Evolutionary conservation across 1,284 basidiomycete genomes (phyloP).

Genomic region (Fomes fomentarius): DNA sequence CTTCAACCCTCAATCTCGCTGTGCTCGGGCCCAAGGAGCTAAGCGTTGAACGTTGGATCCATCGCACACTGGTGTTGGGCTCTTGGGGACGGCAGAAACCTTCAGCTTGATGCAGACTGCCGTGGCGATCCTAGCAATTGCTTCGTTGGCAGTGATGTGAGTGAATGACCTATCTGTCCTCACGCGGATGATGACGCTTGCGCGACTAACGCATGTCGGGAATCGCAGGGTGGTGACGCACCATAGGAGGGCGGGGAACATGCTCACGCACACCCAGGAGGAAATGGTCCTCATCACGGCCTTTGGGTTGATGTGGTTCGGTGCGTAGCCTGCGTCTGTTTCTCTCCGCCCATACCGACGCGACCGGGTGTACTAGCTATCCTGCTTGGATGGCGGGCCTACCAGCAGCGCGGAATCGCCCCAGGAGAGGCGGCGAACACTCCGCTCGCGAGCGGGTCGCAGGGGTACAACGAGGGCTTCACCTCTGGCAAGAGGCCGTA

Average conservation of each 20-base stretch:
- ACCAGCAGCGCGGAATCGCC: constrained; percentile 20
- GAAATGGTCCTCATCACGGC: constrained; percentile 71
- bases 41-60: too few species aligned
- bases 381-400: constrained; percentile 36
- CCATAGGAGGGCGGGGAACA: constrained; percentile 54
- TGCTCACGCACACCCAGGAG: constrained; percentile 69
- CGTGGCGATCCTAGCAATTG: constrained; percentile 66
- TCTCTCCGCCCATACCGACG: too few species aligned
- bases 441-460: constrained; percentile 19
- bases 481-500: constrained; percentile 43
- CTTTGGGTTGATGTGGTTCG: constrained; percentile 73
- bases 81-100: constrained; percentile 47
- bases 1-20: not conserved
- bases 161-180: constrained; percentile 26
- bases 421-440: constrained; percentile 16
- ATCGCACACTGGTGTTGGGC: not conserved
- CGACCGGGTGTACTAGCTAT: constrained; percentile 36
- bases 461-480: constrained; percentile 31
- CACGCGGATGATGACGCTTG: not conserved
- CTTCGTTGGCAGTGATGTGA: constrained; percentile 65
- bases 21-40: too few species aligned
- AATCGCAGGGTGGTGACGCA: constrained; percentile 61
- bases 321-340: constrained; percentile 47
- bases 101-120: constrained; percentile 73
- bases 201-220: constrained; percentile 16